Evolutionary conservation across 78 protist genomes (phyloP).

Genomic region (Creolimax fragrantissima): DNA sequence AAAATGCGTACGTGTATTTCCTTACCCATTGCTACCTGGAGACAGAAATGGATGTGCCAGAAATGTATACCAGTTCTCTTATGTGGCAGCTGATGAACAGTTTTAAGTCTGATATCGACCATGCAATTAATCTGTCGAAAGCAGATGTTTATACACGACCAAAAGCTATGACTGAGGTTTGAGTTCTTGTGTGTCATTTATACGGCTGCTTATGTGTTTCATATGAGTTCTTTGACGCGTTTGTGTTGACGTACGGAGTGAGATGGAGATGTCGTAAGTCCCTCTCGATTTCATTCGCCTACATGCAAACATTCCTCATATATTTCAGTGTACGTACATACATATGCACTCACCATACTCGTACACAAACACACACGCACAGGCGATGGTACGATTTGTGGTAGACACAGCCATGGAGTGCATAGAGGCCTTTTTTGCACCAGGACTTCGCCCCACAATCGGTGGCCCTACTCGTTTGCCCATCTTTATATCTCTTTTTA

Average conservation of each 20-base stretch:
- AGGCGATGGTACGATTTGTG: neutral
- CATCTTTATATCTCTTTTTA: neutral
- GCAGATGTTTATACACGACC: neutral
- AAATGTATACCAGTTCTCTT: neutral
- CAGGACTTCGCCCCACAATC: neutral
- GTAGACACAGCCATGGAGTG: neutral
- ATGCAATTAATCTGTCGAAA: neutral
- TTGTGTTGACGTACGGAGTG: too few species aligned
- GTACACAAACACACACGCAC: neutral
- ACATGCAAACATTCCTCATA: too few species aligned
- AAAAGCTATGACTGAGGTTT: neutral
- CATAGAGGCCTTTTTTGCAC: neutral
- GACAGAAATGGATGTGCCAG: constrained; percentile 24
- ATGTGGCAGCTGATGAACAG: constrained; percentile 3
- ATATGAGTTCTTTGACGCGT: too few species aligned
- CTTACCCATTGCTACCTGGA: constrained; percentile 9
- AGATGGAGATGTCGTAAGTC: too few species aligned
- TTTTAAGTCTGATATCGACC: neutral
- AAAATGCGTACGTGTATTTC: neutral
- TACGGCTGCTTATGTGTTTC: too few species aligned
- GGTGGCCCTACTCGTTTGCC: neutral
- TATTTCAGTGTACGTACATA: too few species aligned
- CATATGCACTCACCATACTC: neutral
- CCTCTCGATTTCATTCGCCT: too few species aligned
- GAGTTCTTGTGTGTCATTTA: too few species aligned